Conservation (phyloP, 768 basidiomycete genomes). For the Leucocoprinus birnbaumii region DNA sequence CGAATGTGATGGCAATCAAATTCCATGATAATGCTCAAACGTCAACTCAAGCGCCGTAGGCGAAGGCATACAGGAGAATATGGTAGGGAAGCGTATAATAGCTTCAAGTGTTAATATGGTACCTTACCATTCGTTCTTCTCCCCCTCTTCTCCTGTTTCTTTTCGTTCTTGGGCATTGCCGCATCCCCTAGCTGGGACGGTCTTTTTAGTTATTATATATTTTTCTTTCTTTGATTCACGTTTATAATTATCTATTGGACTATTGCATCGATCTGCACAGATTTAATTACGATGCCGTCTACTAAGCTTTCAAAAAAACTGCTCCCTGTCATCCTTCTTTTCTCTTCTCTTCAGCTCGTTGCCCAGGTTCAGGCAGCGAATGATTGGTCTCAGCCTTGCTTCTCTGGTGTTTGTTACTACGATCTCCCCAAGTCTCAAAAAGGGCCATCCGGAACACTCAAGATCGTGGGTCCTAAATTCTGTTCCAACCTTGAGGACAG, state of each 20-base stretch:
- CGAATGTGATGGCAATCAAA: too few species aligned
- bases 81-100: too few species aligned
- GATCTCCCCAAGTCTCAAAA: conserved; percentile 28
- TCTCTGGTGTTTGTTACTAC: conserved; percentile 37
- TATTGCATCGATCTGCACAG: not conserved
- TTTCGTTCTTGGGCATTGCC: too few species aligned
- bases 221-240: not conserved
- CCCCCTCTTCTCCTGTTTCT: too few species aligned
- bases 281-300: too few species aligned
- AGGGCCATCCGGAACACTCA: conserved; percentile 34
- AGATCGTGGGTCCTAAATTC: conserved; percentile 28
- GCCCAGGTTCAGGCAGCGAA: conserved; percentile 26
- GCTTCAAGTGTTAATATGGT: too few species aligned
- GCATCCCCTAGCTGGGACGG: too few species aligned
- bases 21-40: too few species aligned
- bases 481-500: too few species aligned
- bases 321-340: not conserved
- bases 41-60: too few species aligned
- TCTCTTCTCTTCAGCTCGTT: not conserved
- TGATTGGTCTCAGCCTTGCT: conserved; percentile 40
- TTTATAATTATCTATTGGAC: not conserved
- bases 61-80: too few species aligned
- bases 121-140: too few species aligned
- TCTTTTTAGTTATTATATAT: not conserved
- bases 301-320: not conserved